Base-by-base conservation (phyloP, 345 rosid genomes). In the Capsella bursapastoris region DNA sequence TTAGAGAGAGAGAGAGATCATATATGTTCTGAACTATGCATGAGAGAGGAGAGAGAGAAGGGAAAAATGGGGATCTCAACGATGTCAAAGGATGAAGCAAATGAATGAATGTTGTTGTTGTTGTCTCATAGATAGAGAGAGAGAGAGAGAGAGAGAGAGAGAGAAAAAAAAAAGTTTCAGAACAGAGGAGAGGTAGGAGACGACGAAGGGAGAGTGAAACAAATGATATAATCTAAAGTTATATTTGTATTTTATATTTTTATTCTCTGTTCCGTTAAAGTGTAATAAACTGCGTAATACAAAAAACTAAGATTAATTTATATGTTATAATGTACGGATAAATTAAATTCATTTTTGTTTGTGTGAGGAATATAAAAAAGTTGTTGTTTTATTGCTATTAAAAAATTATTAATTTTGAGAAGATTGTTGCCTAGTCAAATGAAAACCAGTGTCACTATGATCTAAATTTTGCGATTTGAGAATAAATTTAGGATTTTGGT, bases 61-160 rank as follows among this genome's bases (percentile, higher is more conserved):
- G 57, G 28, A 58, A 66, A 68, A 78, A 76, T 74, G 83, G 87
- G 87, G 43, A 84, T 84, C 87, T 86, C 82, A 40, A 84, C 82
- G 83, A 84, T 75, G 48, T 81, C 27, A 13, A 47, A 76, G 31
- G 56, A 41, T 48, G n/a, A 71, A 38, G 41, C 41, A 8, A 38
- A 8, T 9, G 41, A 9, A 40, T 40, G 43, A 40, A 40, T 40
- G 43, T 40, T 10, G 11, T 2, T 40, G 13, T 40, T 40, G 43
- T 40, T 40, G 43, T 40, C 43, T 40, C 43, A 40, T 40, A 9
- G 43, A 40, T 40, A 40, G 43, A 40, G 4, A 41, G n/a, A 41
- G 80, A 75, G 75, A 55, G 29, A 70, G 76, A 57, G 7, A 32
- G 35, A 32, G 35, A 32, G 1, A 32, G 18, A 16, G 18, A 18